These are phyloP conservation scores for Magnaporthiopsis poae DNA, from an alignment of 2,329 filamentous ascomycete species.

Conservation along the genomic window DNA sequence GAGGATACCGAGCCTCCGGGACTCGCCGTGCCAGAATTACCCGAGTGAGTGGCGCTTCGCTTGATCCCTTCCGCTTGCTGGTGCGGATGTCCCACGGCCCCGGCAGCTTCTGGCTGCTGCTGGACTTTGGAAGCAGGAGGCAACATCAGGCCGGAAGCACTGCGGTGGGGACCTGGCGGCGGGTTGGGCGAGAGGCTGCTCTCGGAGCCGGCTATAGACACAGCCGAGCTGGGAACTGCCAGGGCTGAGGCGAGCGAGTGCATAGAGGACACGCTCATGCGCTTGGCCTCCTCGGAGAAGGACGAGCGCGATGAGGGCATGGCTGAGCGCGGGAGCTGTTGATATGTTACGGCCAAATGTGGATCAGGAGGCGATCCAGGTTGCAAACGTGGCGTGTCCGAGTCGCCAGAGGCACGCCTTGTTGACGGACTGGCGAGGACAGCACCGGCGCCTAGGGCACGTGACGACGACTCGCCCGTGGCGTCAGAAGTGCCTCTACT, in stretches of 20 bases:
- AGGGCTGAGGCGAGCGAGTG: slow-evolving; percentile 58
- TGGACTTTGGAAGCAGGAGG: slow-evolving; percentile 33
- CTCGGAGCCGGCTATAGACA: slow-evolving; percentile 46
- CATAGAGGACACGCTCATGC: slow-evolving; percentile 63
- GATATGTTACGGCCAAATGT: slow-evolving; percentile 10
- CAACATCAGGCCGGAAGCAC: slow-evolving; percentile 36
- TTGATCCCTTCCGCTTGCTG: slow-evolving; percentile 39
- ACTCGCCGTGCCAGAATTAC: background rate
- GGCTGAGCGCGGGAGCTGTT: slow-evolving; percentile 38
- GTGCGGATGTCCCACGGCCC: slow-evolving; percentile 24
- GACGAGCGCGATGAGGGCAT: slow-evolving; percentile 34
- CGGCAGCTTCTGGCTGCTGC: slow-evolving; percentile 24
- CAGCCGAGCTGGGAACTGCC: slow-evolving; percentile 40
- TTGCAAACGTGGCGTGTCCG: slow-evolving; percentile 35
- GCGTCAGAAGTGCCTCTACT: slow-evolving; percentile 33
- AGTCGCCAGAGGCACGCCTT: slow-evolving; percentile 8
- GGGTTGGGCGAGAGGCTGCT: slow-evolving; percentile 18
- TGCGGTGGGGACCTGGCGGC: slow-evolving; percentile 25
- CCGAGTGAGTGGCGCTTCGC: slow-evolving; percentile 20
- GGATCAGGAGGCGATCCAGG: background rate
- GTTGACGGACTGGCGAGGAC: background rate
- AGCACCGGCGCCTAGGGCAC: background rate
- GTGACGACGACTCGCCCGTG: slow-evolving; percentile 16
- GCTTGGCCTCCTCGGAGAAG: slow-evolving; percentile 48
- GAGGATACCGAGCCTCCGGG: slow-evolving; percentile 2